Base-by-base conservation (phyloP, 345 rosid genomes). In the Boechera retrofracta region DNA sequence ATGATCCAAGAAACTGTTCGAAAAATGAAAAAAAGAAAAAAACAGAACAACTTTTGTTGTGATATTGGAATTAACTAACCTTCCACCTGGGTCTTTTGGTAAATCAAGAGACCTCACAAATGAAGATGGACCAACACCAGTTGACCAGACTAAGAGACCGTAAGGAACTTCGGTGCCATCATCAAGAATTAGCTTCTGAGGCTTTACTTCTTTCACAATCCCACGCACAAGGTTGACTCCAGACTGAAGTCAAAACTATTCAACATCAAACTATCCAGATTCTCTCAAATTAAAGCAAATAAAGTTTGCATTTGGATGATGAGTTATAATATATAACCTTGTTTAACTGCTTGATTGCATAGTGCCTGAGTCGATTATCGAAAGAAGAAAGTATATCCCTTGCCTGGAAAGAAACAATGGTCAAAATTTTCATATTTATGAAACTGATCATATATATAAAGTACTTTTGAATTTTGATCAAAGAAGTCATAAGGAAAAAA, bases 211-310 rank as follows among this genome's bases (percentile, higher is more conserved):
- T 87, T 89, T 95, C 80, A 95, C 99, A 73, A 89, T 77, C 52
- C 99, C 99, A 61, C 88, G 96, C 53, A 95, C 97, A 57, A 95
- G 92, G 75, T 76, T 91, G 78, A 95, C 99, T 79, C 99, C 98
- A 76, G 96, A 91, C 99, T 95, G 91, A 77, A 56, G 18, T 63
- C 80, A 74, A 80, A 65, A 75, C 64, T 53, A 42, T 58, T 64
- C 15, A 63, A 45, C 36, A 61, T 61, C 13, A 69, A 67, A 38
- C 26, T 33, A 36, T 35, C 42, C 48, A 56, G 0, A n/a, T 36
- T 5, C 41, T 38, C 33, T 31, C 33, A 26, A 38, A 5, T 7
- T 35, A 3, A n/a, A 44, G 67, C 38, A 51, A 4, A 9, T 10
- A 13, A 5, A 59, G n/a, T 57, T 75, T 21, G n/a, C 18, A 56